A percentile compares a stretch with the other conserved stretches of the same genome.
Conservation (phyloP, 2,329 filamentous ascomycete genomes). For the Neophaeococcomyces mojaviensis region DNA sequence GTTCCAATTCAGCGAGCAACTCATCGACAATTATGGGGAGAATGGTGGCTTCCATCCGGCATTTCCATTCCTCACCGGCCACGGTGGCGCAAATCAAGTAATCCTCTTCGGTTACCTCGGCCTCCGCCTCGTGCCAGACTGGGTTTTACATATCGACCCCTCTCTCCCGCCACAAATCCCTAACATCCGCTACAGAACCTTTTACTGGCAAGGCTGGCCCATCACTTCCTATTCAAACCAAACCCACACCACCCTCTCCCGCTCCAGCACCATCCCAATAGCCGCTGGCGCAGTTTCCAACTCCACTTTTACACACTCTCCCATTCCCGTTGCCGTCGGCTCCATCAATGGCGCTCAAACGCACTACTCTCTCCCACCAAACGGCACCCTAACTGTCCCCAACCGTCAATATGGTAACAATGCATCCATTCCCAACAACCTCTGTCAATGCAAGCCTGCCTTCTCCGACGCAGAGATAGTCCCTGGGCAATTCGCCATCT, state of each 20-base stretch:
- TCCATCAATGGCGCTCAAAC: slow-evolving; percentile 31
- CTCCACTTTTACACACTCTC: slow-evolving; percentile 42
- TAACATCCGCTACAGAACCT: slow-evolving; percentile 52
- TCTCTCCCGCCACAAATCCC: slow-evolving; percentile 59
- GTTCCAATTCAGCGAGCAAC: slow-evolving; percentile 64
- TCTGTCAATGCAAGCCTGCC: slow-evolving; percentile 57
- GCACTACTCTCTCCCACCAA: slow-evolving; percentile 40
- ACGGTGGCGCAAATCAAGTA: slow-evolving; percentile 62
- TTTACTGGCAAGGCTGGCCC: slow-evolving; percentile 61
- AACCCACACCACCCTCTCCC: slow-evolving; percentile 57
- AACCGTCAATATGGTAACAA: slow-evolving; percentile 53
- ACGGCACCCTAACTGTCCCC: slow-evolving; percentile 46
- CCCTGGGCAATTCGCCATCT: slow-evolving; percentile 62
- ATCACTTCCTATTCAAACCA: slow-evolving; percentile 55
- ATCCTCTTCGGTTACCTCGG: slow-evolving; percentile 62
- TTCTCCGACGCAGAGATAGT: slow-evolving; percentile 40
- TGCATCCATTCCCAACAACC: slow-evolving; percentile 51
- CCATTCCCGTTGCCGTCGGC: slow-evolving; percentile 55
- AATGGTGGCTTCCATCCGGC: slow-evolving; percentile 64
- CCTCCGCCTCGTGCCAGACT: slow-evolving; percentile 51
- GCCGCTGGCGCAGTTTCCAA: slow-evolving; percentile 46
- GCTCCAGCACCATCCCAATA: slow-evolving; percentile 35
- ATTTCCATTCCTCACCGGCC: slow-evolving; percentile 63
- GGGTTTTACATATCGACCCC: slow-evolving; percentile 53
- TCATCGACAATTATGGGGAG: slow-evolving; percentile 50